Evolutionary conservation across 192 early-diverging fungal genomes (phyloP).

Genomic region (Coemansia sp.): DNA sequence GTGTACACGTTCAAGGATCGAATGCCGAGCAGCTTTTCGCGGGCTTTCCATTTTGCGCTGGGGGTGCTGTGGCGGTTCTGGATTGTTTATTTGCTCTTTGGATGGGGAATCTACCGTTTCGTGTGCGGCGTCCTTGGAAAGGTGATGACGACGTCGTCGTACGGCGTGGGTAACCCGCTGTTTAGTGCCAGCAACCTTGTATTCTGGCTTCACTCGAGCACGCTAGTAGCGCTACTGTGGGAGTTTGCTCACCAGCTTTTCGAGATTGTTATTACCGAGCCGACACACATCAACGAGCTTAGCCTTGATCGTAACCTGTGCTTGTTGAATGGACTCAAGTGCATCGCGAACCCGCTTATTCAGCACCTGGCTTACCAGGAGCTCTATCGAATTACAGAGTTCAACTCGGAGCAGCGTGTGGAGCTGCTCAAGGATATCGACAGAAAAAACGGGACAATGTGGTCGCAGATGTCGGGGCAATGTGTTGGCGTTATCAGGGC

Average conservation of each 20-base stretch:
- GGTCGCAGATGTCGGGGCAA: constrained; percentile 40
- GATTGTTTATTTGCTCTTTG: constrained; percentile 42
- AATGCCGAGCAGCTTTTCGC: constrained; percentile 33
- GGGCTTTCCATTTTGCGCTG: constrained; percentile 29
- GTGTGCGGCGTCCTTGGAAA: constrained; percentile 32
- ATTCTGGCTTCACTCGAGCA: constrained; percentile 43
- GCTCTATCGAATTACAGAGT: constrained; percentile 39
- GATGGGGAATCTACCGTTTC: constrained; percentile 44
- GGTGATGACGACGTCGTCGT: constrained; percentile 40
- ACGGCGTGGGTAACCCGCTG: constrained; percentile 45
- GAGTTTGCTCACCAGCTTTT: constrained; percentile 54
- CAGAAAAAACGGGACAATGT: constrained; percentile 37
- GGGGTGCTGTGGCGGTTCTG: constrained; percentile 36
- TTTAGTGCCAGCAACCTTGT: constrained; percentile 24
- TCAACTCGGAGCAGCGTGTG: constrained; percentile 30
- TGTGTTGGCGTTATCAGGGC: constrained; percentile 37
- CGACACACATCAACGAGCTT: constrained; percentile 48
- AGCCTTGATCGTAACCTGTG: constrained; percentile 47
- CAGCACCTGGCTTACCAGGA: constrained; percentile 53
- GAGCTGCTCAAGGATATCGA: constrained; percentile 46
- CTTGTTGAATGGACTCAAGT: constrained; percentile 39
- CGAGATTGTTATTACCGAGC: constrained; percentile 45
- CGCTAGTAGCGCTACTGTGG: constrained; percentile 36
- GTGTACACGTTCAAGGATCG: constrained; percentile 45
- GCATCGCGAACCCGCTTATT: constrained; percentile 20